phyloP scores from a whole-genome alignment of 495 filamentous ascomycete species.

The Cercophora samala region DNA sequence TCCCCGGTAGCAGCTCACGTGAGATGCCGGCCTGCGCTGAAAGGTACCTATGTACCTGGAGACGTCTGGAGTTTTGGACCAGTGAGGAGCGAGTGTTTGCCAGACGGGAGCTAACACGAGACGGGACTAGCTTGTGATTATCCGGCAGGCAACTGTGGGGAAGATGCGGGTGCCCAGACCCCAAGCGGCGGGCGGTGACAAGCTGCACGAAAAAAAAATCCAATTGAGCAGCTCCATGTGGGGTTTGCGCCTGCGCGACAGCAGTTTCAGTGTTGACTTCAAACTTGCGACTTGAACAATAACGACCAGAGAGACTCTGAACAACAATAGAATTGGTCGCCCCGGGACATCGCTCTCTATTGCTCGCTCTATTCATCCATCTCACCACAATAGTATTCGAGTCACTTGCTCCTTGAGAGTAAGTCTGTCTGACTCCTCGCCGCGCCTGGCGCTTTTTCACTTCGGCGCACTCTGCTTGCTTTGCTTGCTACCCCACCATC shows the following conservation, averaged over 20 bases:
- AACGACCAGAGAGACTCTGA: background rate
- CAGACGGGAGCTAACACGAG: slow-evolving; percentile 1
- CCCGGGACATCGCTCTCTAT: background rate
- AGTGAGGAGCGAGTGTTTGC: background rate
- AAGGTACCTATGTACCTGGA: too few species aligned
- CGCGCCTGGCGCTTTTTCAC: slow-evolving; percentile 12
- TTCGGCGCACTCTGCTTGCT: slow-evolving; percentile 1
- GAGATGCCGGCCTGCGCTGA: slow-evolving; percentile 14
- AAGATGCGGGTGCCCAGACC: slow-evolving; percentile 1
- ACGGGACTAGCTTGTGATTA: background rate
- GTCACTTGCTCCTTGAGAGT: background rate
- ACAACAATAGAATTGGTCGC: background rate
- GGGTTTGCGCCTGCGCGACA: background rate
- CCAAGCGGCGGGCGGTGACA: slow-evolving; percentile 17
- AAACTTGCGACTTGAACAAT: background rate
- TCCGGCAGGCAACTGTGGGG: background rate
- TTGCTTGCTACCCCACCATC: slow-evolving; percentile 24
- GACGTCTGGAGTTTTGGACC: background rate
- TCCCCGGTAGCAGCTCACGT: slow-evolving; percentile 24
- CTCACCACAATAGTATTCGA: background rate
- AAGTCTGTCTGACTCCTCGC: slow-evolving; percentile 17
- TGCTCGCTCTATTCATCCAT: background rate
- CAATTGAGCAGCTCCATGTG: slow-evolving; percentile 11
- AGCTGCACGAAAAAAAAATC: slow-evolving; percentile 16
- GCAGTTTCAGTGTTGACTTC: background rate